Evolutionary conservation across 2,329 filamentous ascomycete genomes (phyloP).

Genomic region (Sclerotinia borealis): DNA sequence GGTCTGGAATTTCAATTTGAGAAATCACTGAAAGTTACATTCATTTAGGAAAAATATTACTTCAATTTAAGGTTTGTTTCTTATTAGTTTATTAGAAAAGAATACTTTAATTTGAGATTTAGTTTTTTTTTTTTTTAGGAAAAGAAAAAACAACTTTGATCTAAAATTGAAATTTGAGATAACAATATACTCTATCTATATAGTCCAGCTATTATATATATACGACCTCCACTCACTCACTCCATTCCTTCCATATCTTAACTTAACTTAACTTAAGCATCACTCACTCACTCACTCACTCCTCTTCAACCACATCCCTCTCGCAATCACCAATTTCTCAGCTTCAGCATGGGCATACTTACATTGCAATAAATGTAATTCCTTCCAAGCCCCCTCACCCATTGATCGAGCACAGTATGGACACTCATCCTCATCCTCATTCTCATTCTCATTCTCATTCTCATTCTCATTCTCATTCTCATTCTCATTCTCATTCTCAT

Average conservation of each 20-base stretch:
- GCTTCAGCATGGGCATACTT: constrained; percentile 7
- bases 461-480: too few relatives aligned
- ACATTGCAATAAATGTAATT: constrained; percentile 12
- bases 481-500: too few relatives aligned
- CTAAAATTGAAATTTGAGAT: too few relatives aligned
- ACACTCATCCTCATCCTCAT: background rate
- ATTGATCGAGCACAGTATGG: background rate
- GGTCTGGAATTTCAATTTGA: background rate
- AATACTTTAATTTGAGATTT: too few relatives aligned
- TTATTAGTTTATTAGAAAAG: too few relatives aligned
- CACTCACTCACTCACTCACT: too few relatives aligned
- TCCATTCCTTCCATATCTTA: background rate
- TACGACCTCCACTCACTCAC: background rate
- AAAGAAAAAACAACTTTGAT: too few relatives aligned
- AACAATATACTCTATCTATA: too few relatives aligned
- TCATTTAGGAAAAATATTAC: background rate
- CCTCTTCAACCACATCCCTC: background rate
- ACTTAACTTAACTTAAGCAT: too few relatives aligned
- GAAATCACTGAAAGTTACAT: too few relatives aligned
- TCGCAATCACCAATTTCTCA: background rate
- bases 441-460: too few relatives aligned
- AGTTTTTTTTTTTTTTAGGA: too few relatives aligned
- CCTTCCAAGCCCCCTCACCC: background rate
- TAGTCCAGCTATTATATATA: background rate
- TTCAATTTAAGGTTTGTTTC: background rate